These are phyloP conservation scores for Hypomyces rosellus DNA, from an alignment of 2,329 filamentous ascomycete species.

Conservation along the genomic window DNA sequence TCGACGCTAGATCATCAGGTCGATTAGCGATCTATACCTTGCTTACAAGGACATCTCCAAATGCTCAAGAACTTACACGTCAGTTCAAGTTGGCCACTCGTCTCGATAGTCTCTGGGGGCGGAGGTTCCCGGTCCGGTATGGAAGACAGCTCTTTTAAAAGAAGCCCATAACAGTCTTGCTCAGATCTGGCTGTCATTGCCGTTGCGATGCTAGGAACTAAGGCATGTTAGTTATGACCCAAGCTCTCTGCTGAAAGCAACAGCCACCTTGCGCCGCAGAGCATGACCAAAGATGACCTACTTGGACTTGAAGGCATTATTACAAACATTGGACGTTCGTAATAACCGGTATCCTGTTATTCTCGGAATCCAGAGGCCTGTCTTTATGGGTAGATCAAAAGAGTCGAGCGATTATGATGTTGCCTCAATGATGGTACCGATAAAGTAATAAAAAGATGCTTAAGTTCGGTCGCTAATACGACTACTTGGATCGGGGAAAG, in stretches of 20 bases:
- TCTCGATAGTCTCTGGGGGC: background rate
- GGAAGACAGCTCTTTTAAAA: slow-evolving; percentile 19
- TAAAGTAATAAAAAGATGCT: no score
- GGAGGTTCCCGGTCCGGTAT: slow-evolving; percentile 21
- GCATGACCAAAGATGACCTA: background rate
- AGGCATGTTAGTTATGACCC: background rate
- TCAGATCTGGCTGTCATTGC: slow-evolving; percentile 18
- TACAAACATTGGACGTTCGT: background rate
- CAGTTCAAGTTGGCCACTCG: background rate
- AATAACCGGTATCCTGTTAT: background rate
- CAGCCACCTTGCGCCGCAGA: background rate
- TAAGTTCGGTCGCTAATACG: no score
- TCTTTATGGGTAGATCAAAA: no score
- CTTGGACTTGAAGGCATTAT: background rate
- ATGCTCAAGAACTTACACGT: slow-evolving; percentile 1
- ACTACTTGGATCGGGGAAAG: no score
- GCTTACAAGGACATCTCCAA: background rate
- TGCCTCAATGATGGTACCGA: no score
- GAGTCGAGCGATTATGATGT: no score
- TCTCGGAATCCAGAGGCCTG: background rate
- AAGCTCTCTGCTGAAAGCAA: background rate
- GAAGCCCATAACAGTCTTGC: slow-evolving; percentile 19
- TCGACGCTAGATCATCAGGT: background rate
- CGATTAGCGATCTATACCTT: background rate
- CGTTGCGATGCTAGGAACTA: background rate